These are phyloP conservation scores for Aspergillus kassunensis DNA, from an alignment of 495 filamentous ascomycete genomes.

Conservation along the genomic window DNA sequence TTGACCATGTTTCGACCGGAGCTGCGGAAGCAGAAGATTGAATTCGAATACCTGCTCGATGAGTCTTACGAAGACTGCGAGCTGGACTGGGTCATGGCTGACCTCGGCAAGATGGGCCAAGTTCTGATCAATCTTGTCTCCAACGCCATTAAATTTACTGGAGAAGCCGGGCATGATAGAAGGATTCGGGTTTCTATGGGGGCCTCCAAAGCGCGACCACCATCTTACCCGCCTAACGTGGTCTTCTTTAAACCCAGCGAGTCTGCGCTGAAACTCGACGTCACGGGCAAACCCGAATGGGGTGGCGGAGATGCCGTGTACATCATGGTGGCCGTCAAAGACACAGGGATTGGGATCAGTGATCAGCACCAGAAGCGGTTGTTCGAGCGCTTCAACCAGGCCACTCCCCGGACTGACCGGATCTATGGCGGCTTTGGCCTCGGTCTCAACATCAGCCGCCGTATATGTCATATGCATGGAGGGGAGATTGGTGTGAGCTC, in stretches of 20 bases:
- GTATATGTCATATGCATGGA: slow-evolving; percentile 75
- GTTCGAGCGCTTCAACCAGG: slow-evolving; percentile 80
- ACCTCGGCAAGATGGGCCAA: slow-evolving; percentile 68
- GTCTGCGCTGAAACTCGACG: slow-evolving; percentile 30
- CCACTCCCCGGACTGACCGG: slow-evolving; percentile 71
- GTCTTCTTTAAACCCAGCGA: slow-evolving; percentile 50
- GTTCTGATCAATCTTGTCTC: slow-evolving; percentile 72
- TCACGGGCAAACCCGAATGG: slow-evolving; percentile 58
- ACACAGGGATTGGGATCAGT: slow-evolving; percentile 73
- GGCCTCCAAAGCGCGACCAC: slow-evolving; percentile 54
- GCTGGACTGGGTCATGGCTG: slow-evolving; percentile 65
- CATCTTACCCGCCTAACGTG: slow-evolving; percentile 42
- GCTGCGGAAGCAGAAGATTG: slow-evolving; percentile 62
- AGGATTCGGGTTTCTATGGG: slow-evolving; percentile 67
- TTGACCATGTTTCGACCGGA: slow-evolving; percentile 72
- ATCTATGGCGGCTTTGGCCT: slow-evolving; percentile 81
- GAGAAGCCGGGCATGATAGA: slow-evolving; percentile 43
- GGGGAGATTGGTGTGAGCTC: slow-evolving; percentile 80
- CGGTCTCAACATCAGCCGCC: slow-evolving; percentile 76
- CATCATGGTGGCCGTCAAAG: slow-evolving; percentile 69
- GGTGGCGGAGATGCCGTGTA: slow-evolving; percentile 63
- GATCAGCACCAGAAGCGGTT: slow-evolving; percentile 69
- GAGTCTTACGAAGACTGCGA: slow-evolving; percentile 49
- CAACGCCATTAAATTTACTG: slow-evolving; percentile 78
- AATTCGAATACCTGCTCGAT: slow-evolving; percentile 58